Evolutionary conservation across 2,329 filamentous ascomycete species (phyloP).

Genomic region (Epichloe brachyelytri): DNA sequence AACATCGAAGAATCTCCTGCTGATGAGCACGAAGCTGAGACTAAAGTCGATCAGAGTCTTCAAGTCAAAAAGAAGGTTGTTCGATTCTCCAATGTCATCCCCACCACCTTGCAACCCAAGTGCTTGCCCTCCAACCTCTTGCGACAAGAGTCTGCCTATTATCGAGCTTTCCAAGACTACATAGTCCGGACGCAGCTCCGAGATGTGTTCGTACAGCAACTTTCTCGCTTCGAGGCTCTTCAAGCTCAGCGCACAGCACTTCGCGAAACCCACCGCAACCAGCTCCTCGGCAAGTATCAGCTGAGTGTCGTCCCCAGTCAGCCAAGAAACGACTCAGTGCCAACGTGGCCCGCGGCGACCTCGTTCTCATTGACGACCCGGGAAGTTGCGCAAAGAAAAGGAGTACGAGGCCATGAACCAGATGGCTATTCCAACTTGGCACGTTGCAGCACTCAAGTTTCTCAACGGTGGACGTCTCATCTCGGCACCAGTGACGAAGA

Average conservation of each 20-base stretch:
- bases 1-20: constrained; percentile 23
- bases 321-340: constrained; percentile 58
- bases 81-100: constrained; percentile 51
- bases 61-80: constrained; percentile 55
- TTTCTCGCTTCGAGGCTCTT: constrained; percentile 75
- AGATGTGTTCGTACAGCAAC: constrained; percentile 76
- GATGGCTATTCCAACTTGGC: constrained; percentile 47
- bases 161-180: constrained; percentile 71
- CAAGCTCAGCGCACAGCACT: constrained; percentile 72
- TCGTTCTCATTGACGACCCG: constrained; percentile 50
- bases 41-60: constrained; percentile 14
- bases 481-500: constrained; percentile 49
- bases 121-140: constrained; percentile 38
- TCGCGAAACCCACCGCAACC: constrained; percentile 59
- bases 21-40: constrained; percentile 15
- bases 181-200: constrained; percentile 49
- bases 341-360: constrained; percentile 63
- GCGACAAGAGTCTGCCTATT: constrained; percentile 66
- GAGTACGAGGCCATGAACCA: constrained; percentile 71
- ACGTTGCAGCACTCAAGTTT: constrained; percentile 46
- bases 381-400: constrained; percentile 54
- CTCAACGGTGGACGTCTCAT: constrained; percentile 54
- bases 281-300: constrained; percentile 76
- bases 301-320: constrained; percentile 54
- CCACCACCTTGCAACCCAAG: constrained; percentile 32